Conservation (phyloP, 257 asterid genomes). For the Penstemon newberryi region DNA sequence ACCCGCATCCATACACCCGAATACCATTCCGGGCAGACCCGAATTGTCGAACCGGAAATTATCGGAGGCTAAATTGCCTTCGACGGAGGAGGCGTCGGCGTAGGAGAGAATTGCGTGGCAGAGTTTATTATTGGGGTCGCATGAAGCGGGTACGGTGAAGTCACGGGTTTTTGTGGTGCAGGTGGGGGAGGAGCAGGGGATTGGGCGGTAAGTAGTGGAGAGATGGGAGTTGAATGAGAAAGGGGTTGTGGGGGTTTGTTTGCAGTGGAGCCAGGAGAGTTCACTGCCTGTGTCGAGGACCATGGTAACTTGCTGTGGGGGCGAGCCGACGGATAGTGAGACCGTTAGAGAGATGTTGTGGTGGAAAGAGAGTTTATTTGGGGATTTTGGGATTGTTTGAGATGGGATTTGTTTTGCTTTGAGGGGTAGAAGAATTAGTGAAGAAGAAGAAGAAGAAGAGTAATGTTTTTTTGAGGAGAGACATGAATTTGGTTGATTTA, state of each 20-base stretch:
- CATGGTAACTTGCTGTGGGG: slow-evolving; percentile 78
- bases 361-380: slow-evolving; percentile 61
- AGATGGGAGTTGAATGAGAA: slow-evolving; percentile 42
- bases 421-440: slow-evolving; percentile 47
- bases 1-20: slow-evolving; percentile 80
- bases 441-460: not conserved
- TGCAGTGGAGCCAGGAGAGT: slow-evolving; percentile 84
- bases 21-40: slow-evolving; percentile 37
- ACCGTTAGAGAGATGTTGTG: slow-evolving; percentile 73
- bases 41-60: slow-evolving; percentile 37
- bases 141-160: slow-evolving; percentile 61
- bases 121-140: slow-evolving; percentile 49
- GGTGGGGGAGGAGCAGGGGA: slow-evolving; percentile 59
- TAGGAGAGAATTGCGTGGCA: slow-evolving; percentile 75
- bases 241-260: slow-evolving; percentile 37
- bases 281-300: slow-evolving; percentile 92
- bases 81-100: slow-evolving; percentile 78
- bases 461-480: slow-evolving; percentile 20
- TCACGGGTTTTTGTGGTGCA: slow-evolving; percentile 70
- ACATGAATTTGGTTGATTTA: slow-evolving; percentile 31
- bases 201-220: slow-evolving; percentile 58
- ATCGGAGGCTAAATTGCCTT: slow-evolving; percentile 70
- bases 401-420: slow-evolving; percentile 39
- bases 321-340: slow-evolving; percentile 65
- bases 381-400: slow-evolving; percentile 32